Evolutionary conservation across 345 rosid species (phyloP), one percentile per base, ranked within the genome.

Genomic region (Boechera stricta): DNA sequence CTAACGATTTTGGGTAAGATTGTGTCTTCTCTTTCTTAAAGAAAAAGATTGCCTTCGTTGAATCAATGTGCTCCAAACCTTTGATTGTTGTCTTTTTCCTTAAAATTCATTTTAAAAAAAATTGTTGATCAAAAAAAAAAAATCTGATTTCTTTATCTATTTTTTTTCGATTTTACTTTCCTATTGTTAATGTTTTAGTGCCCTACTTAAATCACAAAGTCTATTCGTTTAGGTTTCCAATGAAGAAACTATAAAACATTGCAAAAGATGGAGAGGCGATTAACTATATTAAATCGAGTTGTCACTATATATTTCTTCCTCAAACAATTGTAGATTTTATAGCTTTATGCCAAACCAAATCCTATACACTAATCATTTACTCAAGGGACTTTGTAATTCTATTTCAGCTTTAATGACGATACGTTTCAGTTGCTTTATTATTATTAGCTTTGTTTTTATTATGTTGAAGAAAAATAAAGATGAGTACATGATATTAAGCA

Each of bases 1-100:
- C 4, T 41, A 41, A 41, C 55, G 79, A 76, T 76, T 66, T 76
- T 60, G 75, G 57, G 69, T 61, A 76, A 76, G 79, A 69, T 69
- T 32, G 41, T 76, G 79, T 76, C 64, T 61, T 69, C 48, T 52
- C 42, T 68, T 76, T 69, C 74, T 8, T 76, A 52, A 60, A 69
- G 74, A 32, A 54, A 76, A 76, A 76, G 56, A 60, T 29, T 52
- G 74, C 61, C 74, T 41, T 31, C 69, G 69, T 61, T 69, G 74
- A 69, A 59, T 39, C 74, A 76, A 57, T 58, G 65, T 74, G 57
- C 65, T 44, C 38, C 49, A 65, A 52, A 56, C 48, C 58, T 57
- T 64, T 74, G 18, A 15, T 51, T 76, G 54, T 76, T 59, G 35
- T 60, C 69, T 76, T 76, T 59, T 76, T 51, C 68, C 18, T 13